Evolutionary conservation across 1,139 yeast species (phyloP), one percentile per base, ranked within the genome.

Genomic region (Protomyces gravidus): DNA sequence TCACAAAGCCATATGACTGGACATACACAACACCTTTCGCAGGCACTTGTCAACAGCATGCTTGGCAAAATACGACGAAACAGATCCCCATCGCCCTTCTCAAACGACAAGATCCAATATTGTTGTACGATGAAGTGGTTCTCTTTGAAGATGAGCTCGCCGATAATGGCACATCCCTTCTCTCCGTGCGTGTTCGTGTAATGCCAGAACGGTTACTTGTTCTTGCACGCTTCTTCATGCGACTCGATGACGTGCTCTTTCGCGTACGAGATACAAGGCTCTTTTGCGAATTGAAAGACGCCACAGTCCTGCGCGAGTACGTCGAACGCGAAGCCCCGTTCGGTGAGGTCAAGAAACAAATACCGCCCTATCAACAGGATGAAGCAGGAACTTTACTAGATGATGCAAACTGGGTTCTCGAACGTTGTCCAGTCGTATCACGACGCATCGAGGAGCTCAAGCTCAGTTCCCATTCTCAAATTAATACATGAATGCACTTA

Each of bases 61-160:
- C 60, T 5, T 66, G 68, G 51, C 61, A 55, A 17, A 66, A 65
- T 5, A 62, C 65, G 3, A 64, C 62, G 1, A 71, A 70, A 4
- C 68, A 69, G 46, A 80, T 92, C 13, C 98, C 98, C 0, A 68
- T 87, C 23, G 82, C 82, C 21, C 81, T 84, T 69, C 76, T 92
- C 53, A 76, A 82, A 52, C 77, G 78, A 61, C 90, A 86, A 5
- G 96, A 89, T 67, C 96, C 96, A 1, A 92, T 92, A 50, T 70
- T 89, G 56, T 89, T 88, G 70, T 92, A 82, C 69, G 97, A 89
- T 70, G 97, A 90, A 67, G 82, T 89, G 73, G 82, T 88, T 5
- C 75, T 94, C 33, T 94, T 81, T 69, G 99, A 92, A 70, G 98
- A 92, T 69, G 99, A 92, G 70, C 76, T 92, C 61, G 98, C 96